phyloP scores from a whole-genome alignment of 352 stramenopile genomes.

The Globisporangium mamillatum region DNA sequence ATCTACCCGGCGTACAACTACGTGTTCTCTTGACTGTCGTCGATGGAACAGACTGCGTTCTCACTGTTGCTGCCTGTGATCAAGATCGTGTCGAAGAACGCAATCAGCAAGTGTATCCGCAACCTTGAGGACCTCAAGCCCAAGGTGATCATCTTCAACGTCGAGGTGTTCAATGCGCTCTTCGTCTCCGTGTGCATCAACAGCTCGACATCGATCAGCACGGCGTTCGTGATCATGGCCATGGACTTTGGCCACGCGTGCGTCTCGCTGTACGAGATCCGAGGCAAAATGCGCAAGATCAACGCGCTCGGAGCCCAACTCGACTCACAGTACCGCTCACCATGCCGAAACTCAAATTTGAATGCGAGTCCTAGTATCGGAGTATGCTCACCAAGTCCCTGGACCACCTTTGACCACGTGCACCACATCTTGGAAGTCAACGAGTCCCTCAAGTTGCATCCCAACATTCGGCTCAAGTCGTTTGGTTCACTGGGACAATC shows the following conservation, averaged over 20 bases:
- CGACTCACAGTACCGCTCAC: neutral
- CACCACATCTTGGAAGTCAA: neutral
- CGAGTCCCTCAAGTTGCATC: neutral
- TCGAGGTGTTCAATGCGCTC: conserved; percentile 36
- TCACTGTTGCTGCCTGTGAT: neutral
- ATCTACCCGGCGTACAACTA: neutral
- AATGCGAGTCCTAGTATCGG: neutral
- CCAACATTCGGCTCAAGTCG: neutral
- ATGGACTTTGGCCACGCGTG: conserved; percentile 1
- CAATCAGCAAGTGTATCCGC: conserved; percentile 15
- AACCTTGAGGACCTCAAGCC: conserved; percentile 21
- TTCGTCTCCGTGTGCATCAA: conserved; percentile 37
- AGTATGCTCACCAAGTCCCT: neutral
- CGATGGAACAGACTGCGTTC: neutral
- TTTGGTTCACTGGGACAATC: neutral
- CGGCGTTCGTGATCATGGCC: neutral
- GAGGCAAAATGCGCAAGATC: neutral
- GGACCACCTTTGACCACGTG: neutral
- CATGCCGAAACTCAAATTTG: neutral
- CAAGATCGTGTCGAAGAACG: conserved; percentile 32
- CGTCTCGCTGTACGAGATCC: neutral
- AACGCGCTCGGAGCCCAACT: neutral
- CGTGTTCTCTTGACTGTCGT: neutral
- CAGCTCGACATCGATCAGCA: neutral
- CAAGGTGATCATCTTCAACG: conserved; percentile 30